Evolutionary conservation across 352 stramenopile genomes (phyloP).

Genomic region (Blastocystis sp.): DNA sequence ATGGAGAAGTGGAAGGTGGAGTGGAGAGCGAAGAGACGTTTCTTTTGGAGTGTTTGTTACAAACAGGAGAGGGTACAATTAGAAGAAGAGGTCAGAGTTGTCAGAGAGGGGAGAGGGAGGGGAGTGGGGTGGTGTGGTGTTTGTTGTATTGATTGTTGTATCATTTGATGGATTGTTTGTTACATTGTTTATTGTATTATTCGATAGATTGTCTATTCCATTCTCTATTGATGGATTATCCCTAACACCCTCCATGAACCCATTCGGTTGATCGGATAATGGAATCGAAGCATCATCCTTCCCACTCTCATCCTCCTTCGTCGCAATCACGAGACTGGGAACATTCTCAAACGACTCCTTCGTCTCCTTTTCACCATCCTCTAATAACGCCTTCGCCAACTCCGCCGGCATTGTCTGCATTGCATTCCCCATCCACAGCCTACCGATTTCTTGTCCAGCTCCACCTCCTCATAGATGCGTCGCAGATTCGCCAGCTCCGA

Average conservation of each 20-base stretch:
- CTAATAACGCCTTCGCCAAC: conserved; percentile 8
- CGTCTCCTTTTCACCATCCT: conserved; percentile 2
- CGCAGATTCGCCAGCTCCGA: neutral
- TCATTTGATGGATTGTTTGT: too few species aligned
- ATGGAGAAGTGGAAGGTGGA: conserved; percentile 90
- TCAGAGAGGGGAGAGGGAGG: neutral
- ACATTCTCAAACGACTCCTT: conserved; percentile 24
- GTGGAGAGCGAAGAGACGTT: conserved; percentile 28
- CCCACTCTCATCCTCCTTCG: neutral
- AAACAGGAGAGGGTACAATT: neutral
- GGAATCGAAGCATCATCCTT: too few species aligned
- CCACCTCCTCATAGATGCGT: conserved; percentile 13
- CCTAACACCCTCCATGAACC: too few species aligned
- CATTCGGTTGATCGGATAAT: too few species aligned
- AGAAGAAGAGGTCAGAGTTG: neutral
- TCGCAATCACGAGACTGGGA: neutral
- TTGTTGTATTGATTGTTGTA: neutral
- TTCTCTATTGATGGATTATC: too few species aligned
- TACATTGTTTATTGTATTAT: too few species aligned
- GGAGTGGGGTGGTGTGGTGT: neutral
- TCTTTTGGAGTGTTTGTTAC: conserved; percentile 47
- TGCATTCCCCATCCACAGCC: neutral
- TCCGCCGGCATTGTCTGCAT: neutral
- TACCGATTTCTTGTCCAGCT: conserved; percentile 50
- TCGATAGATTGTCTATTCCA: too few species aligned